Base-by-base conservation (phyloP, 2,329 filamentous ascomycete species). In the Cladophialophora chaetospira region DNA sequence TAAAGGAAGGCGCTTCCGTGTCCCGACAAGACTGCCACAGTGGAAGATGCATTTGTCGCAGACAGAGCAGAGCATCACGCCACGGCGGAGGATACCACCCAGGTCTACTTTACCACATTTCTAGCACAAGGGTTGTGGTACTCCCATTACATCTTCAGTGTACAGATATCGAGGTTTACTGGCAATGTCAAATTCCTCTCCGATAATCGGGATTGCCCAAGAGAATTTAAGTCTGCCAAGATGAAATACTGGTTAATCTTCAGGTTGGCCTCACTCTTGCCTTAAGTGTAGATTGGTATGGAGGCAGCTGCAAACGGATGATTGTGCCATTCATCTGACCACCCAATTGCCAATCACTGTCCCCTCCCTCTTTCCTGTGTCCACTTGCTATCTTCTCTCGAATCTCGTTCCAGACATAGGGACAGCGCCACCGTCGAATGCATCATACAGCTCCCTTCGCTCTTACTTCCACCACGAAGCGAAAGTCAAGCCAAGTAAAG, bases 101-200 rank as follows among this genome's bases (percentile, higher is more conserved):
- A 23, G 40, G 23, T 42, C 36, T 42, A 8, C 17, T 44, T 44
- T 23, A 25, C 42, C 42, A 6, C 29, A 33, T 33, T 6, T 33
- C 19, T 28, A 44, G 23, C 42, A 19, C 21, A 21, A 13, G 19
- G 21, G 42, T 25, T 19, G 21, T 25, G 26, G 35, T 31, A 40
- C 25, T 28, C 26, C 13, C 29, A 49, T 31, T 21, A 42, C 10
- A 40, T 40, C 26, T 21, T 19, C 26, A 42, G 15, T 58, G 55
- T 53, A 53, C 43, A 58, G 55, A 38, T 28, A 13, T 53, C 51
- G 25, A 31, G 17, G 43, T 13, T 19, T 17, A n/a, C 17, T 29
- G 36, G 33, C 42, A 58, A 58, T 51, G 8, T 53, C 49, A 53
- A 42, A 58, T 29, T 43, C 49, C 55, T 48, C 44, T 48, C 31